Percentiles rank a stretch among this genome's conserved stretches.
These are phyloP conservation scores for Syzygium oleosum DNA, from an alignment of 345 rosid genomes.

Conservation along the genomic window DNA sequence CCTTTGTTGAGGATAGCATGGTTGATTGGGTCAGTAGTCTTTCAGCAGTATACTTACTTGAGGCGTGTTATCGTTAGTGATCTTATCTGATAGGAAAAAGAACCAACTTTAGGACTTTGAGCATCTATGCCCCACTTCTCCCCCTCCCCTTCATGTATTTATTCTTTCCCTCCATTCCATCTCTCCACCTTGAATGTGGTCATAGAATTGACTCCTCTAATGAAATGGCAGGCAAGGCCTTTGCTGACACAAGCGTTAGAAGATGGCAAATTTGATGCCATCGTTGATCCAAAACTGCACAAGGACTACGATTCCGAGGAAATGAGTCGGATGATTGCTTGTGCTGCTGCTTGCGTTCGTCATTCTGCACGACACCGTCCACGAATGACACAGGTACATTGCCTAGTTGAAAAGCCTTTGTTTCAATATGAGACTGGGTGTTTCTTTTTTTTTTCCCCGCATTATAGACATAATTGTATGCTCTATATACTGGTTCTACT, in stretches of 20 bases:
- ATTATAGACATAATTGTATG: not conserved
- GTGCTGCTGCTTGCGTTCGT: conserved; percentile 76
- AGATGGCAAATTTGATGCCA: conserved; percentile 32
- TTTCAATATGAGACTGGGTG: not conserved
- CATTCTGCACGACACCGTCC: conserved; percentile 74
- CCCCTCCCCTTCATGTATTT: not conserved
- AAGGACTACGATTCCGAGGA: conserved; percentile 33
- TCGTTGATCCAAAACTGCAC: conserved; percentile 52
- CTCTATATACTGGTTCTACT: not conserved
- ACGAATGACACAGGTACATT: conserved; percentile 74
- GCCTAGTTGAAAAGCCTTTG: not conserved
- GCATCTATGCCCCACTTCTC: not conserved
- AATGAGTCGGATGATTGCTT: conserved; percentile 62
- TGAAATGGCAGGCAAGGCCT: conserved; percentile 61
- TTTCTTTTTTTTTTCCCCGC: not conserved
- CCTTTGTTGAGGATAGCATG: conserved; percentile 61
- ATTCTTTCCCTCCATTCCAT: not conserved
- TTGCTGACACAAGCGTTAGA: conserved; percentile 49
- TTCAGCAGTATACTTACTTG: not conserved
- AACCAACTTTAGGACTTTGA: not conserved
- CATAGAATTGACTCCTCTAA: not conserved
- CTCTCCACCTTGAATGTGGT: not conserved
- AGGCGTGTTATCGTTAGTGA: not conserved
- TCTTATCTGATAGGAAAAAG: not conserved
- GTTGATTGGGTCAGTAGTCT: conserved; percentile 76